These are phyloP conservation scores for Talaromyces sp. DNA, from an alignment of 2,329 filamentous ascomycete species.

Conservation along the genomic window DNA sequence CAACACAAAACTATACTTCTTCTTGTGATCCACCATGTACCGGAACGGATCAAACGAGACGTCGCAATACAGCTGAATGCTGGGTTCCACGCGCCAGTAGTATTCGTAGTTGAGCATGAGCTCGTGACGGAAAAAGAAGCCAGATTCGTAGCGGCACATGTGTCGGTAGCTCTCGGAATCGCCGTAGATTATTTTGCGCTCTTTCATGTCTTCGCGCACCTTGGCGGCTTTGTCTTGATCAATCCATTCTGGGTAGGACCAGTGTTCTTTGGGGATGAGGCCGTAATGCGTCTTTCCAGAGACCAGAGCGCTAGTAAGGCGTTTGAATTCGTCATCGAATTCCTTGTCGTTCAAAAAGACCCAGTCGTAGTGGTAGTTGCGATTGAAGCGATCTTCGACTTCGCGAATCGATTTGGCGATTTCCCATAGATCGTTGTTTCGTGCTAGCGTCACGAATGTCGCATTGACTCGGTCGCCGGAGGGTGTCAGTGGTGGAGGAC, in stretches of 20 bases:
- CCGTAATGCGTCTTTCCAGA: conserved; percentile 92
- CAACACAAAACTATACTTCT: conserved; percentile 97
- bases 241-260: conserved; percentile 95
- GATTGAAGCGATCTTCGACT: conserved; percentile 97
- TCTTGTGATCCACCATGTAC: conserved; percentile 90
- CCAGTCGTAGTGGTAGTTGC: conserved; percentile 97
- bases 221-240: conserved; percentile 89
- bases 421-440: conserved; percentile 93
- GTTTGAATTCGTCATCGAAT: conserved; percentile 91
- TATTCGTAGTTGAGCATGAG: conserved; percentile 96
- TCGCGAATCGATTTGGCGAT: conserved; percentile 94
- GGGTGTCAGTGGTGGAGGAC: conserved; percentile 18
- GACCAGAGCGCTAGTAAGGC: conserved; percentile 81
- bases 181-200: conserved; percentile 95
- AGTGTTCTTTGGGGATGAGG: conserved; percentile 84
- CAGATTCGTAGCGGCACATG: conserved; percentile 99
- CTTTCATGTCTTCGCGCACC: conserved; percentile 89
- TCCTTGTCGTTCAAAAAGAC: conserved; percentile 96
- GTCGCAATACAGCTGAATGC: conserved; percentile 94
- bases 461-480: conserved; percentile 75
- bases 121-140: conserved; percentile 96
- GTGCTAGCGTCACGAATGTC: conserved; percentile 92
- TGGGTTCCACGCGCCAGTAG: conserved; percentile 99
- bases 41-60: conserved; percentile 95
- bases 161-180: conserved; percentile 96